These are phyloP conservation scores for Ascoidea asiatica DNA, from an alignment of 805 yeast genomes.

Conservation along the genomic window DNA sequence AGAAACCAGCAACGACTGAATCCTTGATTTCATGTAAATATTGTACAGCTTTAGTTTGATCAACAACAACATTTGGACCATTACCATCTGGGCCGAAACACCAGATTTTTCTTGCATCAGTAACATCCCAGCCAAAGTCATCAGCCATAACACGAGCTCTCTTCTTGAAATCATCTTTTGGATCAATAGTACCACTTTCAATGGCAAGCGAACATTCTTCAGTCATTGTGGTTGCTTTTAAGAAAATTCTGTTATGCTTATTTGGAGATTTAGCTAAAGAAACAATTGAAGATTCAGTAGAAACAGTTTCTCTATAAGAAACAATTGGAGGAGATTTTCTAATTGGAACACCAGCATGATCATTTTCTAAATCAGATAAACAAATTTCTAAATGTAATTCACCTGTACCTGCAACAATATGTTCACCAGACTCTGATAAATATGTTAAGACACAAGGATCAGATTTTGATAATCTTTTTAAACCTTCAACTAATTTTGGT, in stretches of 20 bases:
- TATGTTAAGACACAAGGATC: constrained; percentile 93
- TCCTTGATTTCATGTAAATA: constrained; percentile 98
- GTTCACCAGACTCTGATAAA: constrained; percentile 96
- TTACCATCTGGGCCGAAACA: constrained; percentile 99
- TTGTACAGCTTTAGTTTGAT: constrained; percentile 99
- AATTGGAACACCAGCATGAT: constrained; percentile 99
- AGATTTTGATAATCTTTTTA: constrained; percentile 98
- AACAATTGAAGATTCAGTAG: constrained; percentile 82
- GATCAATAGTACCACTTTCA: constrained; percentile 81
- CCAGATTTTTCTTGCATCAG: constrained; percentile 99
- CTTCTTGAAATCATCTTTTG: constrained; percentile 97
- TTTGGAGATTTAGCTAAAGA: constrained; percentile 99
- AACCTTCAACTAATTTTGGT: constrained; percentile 99
- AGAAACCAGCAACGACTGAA: constrained; percentile 99
- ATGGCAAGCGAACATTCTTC: constrained; percentile 90
- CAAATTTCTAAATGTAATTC: constrained; percentile 99
- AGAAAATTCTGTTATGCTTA: constrained; percentile 99
- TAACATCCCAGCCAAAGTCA: constrained; percentile 98
- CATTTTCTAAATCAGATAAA: constrained; percentile 88
- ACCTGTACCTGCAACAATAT: constrained; percentile 99
- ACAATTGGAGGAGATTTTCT: constrained; percentile 97
- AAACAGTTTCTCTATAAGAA: constrained; percentile 97
- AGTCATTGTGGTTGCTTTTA: constrained; percentile 90
- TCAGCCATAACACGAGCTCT: constrained; percentile 99
- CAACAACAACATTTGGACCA: constrained; percentile 98